Base-by-base conservation (phyloP, 345 rosid genomes). In the Gossypium turneri region DNA sequence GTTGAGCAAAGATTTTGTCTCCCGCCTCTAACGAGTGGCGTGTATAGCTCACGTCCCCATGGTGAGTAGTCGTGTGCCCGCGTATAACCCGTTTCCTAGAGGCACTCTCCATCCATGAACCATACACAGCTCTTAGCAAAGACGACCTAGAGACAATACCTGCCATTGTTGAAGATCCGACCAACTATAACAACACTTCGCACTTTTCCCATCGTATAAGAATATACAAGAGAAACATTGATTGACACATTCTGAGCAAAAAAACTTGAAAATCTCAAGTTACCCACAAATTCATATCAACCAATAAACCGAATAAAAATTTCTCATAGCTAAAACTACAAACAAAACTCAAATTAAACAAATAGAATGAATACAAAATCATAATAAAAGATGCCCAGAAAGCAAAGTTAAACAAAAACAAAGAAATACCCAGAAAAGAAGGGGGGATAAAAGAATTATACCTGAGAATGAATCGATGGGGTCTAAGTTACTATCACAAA, bases 401-500 rank as follows among this genome's bases (percentile, higher is more conserved):
- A 57, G 51, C 51, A 11, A 48, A 48, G 12, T 48, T 48, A 10
- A 10, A 48, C 51, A 10, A 48, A 48, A 48, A 48, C 51, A 13
- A 48, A 48, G 51, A 48, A 48, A 48, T 0, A 34, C 38, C 38
- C 38, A 34, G 38, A 34, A 51, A n/a, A 41, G 4, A 75, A 71
- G 52, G 10, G 10, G 0, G 61, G 9, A 0, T 16, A n/a, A 24
- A 79, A 19, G 57, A 75, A 29, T 82, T 66, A 41, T 57, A 91
- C 98, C 92, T 9, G 85, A 65, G 70, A 82, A 56, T 16, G 83
- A 79, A 41, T 90, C 90, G 11, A 29, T 38, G 68, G 85, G 77
- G 62, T 79, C 85, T 9, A 68, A 3, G 70, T 77, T 73, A 72
- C 73, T 78, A 70, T 88, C 94, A 72, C 97, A 92, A 79, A 94